Conservation (phyloP, 345 rosid genomes). For the Balakata baccata region DNA sequence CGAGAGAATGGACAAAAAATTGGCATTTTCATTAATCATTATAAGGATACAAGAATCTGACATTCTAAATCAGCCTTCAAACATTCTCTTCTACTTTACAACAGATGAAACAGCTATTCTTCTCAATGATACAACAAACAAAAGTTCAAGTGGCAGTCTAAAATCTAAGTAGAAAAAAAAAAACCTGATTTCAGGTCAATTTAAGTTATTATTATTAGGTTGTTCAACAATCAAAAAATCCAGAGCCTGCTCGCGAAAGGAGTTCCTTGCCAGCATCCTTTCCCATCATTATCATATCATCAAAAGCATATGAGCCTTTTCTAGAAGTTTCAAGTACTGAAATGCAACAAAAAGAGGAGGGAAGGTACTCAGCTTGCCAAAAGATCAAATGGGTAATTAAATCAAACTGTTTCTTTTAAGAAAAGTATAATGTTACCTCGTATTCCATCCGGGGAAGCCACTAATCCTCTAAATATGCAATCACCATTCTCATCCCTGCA, state of each 20-base stretch:
- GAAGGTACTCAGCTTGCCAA: neutral
- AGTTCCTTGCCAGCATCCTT: conserved; percentile 91
- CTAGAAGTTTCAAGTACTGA: conserved; percentile 93
- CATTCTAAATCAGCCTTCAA: neutral
- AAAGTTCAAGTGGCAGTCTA: conserved; percentile 9
- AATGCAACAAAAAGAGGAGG: conserved; percentile 22
- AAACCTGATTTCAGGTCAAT: neutral
- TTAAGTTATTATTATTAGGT: neutral
- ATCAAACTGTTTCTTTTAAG: neutral
- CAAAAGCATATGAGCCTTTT: conserved; percentile 57
- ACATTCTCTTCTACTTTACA: conserved; percentile 20
- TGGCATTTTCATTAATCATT: neutral
- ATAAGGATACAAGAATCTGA: neutral
- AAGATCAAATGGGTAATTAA: neutral
- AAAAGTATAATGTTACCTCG: conserved; percentile 44
- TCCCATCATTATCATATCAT: conserved; percentile 84
- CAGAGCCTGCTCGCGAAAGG: conserved; percentile 74
- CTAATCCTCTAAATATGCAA: conserved; percentile 82
- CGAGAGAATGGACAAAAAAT: too few relatives aligned
- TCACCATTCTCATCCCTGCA: conserved; percentile 63
- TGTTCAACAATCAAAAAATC: conserved; percentile 57
- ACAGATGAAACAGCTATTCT: conserved; percentile 14
- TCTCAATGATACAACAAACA: conserved; percentile 15
- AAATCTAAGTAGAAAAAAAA: neutral
- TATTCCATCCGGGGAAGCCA: conserved; percentile 93